These are phyloP conservation scores for Leishmania braziliensis DNA, from an alignment of 208 protist species.

Conservation along the genomic window DNA sequence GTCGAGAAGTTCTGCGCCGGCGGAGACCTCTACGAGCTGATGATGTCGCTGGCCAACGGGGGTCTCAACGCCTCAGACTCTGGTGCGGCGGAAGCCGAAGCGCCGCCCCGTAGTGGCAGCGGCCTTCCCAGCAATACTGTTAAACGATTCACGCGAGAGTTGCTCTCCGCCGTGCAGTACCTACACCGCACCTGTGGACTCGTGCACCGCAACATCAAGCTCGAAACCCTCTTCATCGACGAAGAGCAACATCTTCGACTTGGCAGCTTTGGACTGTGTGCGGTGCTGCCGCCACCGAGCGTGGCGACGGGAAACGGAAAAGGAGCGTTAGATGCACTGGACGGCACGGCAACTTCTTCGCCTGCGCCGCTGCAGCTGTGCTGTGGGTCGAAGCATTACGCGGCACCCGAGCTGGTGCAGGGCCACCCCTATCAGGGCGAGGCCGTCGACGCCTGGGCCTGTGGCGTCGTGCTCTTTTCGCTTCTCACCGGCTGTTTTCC, in stretches of 20 bases:
- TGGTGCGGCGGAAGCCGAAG: neutral
- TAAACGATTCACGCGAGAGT: conserved; percentile 43
- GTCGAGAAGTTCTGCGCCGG: conserved; percentile 60
- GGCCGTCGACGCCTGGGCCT: conserved; percentile 95
- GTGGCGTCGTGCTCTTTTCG: conserved; percentile 95
- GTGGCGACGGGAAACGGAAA: neutral
- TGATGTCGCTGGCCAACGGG: conserved; percentile 32
- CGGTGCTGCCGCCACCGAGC: conserved; percentile 36
- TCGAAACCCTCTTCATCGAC: conserved; percentile 75
- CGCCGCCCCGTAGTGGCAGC: neutral
- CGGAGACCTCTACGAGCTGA: conserved; percentile 60
- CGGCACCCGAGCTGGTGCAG: conserved; percentile 93
- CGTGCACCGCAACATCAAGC: conserved; percentile 78
- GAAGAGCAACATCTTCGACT: conserved; percentile 49
- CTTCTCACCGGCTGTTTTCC: conserved; percentile 90
- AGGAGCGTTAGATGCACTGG: neutral
- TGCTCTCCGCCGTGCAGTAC: conserved; percentile 55
- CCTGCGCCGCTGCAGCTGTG: conserved; percentile 52
- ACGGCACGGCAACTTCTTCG: neutral
- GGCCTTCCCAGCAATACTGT: conserved; percentile 34
- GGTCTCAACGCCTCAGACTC: neutral
- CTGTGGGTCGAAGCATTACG: conserved; percentile 88
- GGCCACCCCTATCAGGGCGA: conserved; percentile 87
- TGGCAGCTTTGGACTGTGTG: conserved; percentile 57
- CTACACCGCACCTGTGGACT: conserved; percentile 61